Conservation (phyloP, 306 rosid species). For the Sphenostylis stenocarpa region DNA sequence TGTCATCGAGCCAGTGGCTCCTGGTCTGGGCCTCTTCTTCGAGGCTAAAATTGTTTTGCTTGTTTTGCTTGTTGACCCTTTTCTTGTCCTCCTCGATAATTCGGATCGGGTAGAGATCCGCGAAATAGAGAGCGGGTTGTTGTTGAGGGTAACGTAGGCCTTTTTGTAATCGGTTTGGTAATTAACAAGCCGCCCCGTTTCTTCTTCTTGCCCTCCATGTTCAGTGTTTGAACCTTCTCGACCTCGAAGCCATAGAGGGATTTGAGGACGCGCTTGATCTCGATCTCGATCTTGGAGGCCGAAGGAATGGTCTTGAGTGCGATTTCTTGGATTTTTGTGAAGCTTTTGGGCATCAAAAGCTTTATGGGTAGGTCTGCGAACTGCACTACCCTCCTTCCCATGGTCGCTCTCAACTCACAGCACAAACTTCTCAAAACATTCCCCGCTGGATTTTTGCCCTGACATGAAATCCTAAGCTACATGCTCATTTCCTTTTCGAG, state of each 20-base stretch:
- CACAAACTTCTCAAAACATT: neutral
- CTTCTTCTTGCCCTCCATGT: constrained; percentile 93
- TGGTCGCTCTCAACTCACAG: constrained; percentile 1
- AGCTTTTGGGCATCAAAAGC: constrained; percentile 75
- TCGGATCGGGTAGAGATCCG: constrained; percentile 62
- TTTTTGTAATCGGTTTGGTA: constrained; percentile 74
- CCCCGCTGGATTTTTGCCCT: neutral
- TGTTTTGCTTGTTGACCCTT: constrained; percentile 53
- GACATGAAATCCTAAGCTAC: neutral
- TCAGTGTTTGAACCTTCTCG: constrained; percentile 72
- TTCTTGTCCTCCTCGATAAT: constrained; percentile 55
- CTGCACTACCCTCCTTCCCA: constrained; percentile 55
- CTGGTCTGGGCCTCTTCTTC: constrained; percentile 53
- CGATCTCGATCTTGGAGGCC: constrained; percentile 91
- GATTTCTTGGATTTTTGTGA: constrained; percentile 75
- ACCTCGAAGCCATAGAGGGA: constrained; percentile 91
- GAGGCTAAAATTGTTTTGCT: constrained; percentile 50
- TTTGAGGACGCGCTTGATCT: constrained; percentile 86
- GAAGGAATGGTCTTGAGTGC: constrained; percentile 90
- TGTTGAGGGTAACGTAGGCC: constrained; percentile 76
- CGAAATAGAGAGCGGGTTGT: constrained; percentile 60
- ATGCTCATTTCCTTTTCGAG: neutral
- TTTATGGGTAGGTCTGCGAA: constrained; percentile 91
- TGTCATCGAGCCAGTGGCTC: constrained; percentile 71
- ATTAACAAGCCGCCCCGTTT: constrained; percentile 64